Base-by-base conservation (phyloP, 192 early-diverging fungal genomes). In the Podila clonocystis region DNA sequence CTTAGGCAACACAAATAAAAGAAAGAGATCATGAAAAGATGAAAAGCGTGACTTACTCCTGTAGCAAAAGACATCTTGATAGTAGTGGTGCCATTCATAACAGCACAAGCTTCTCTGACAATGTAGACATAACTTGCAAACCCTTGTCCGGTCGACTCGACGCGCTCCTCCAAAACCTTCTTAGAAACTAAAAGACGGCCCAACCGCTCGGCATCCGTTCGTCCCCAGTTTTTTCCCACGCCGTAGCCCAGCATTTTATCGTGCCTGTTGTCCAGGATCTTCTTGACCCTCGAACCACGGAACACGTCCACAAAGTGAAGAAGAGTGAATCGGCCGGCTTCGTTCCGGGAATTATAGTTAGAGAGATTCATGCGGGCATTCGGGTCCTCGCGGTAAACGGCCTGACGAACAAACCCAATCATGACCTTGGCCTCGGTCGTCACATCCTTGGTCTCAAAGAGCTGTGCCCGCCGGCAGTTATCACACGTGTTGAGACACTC, bases 401-500 rank as follows among this genome's bases (percentile, higher is more conserved):
- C n/a, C 58, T 65, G 30, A 19, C 77, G 77, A 9, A 80, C 70
- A 55, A 69, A 61, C 1, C 64, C 60, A 33, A 80, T 50, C 34
- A 73, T 68, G 7, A 67, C 62, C 58, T 73, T 72, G 22, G 77
- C 77, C 58, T 80, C 77, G 2, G 77, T 80, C 9, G 77, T 63
- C 4, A 80, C 77, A 41, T 80, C 57, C 70, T 80, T 80, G 9
- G 65, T n/a, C 31, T 80, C 70, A 69, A 69, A 73, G 55, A n/a
- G 41, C 41, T 67, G 66, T 0, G 65, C 70, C 13, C 71, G 33
- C 29, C 70, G 50, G 48, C 97, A 99, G 83, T 97, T 97, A 77
- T 99, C 97, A 70, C 97, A 99, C 0, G 93, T 94, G 41, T 88
- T 83, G 61, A 87, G 67, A 84, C 97, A 99, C 9, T 82, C 57